Conservation (phyloP, 768 basidiomycete species). For the Infundibulicybe gibba region DNA sequence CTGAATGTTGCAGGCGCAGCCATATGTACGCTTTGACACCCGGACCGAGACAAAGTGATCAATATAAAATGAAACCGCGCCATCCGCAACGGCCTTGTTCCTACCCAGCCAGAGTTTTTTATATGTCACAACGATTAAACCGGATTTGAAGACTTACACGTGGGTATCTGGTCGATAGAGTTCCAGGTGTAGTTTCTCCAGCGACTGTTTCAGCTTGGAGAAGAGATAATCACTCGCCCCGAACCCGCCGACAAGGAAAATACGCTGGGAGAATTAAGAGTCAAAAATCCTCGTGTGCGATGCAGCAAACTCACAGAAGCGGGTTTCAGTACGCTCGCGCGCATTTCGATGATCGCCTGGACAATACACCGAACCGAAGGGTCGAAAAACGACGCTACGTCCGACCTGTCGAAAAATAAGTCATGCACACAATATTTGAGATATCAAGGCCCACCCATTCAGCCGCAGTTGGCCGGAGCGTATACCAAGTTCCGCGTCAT, state of each 20-base stretch:
- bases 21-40: constrained; percentile 21
- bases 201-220: constrained; percentile 31
- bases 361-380: constrained; percentile 15
- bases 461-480: constrained; percentile 36
- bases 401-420: constrained; percentile 2
- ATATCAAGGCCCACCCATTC: constrained; percentile 12
- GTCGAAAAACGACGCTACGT: constrained; percentile 15
- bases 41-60: constrained; percentile 20
- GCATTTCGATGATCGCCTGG: constrained; percentile 6
- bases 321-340: constrained; percentile 2
- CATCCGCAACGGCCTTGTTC: constrained; percentile 29
- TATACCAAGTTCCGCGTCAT: constrained; percentile 30
- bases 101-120: constrained; percentile 4
- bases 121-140: background rate
- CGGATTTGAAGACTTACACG: constrained; percentile 33
- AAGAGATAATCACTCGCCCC: constrained; percentile 56
- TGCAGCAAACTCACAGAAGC: background rate
- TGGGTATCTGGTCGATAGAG: constrained; percentile 51
- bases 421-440: background rate
- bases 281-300: background rate
- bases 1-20: constrained; percentile 12
- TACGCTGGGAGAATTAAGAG: background rate
- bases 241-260: constrained; percentile 56
- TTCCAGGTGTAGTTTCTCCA: constrained; percentile 33
- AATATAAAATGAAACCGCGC: constrained; percentile 23